These are phyloP conservation scores for Penicillium paradoxum DNA, from an alignment of 495 filamentous ascomycete species.

Conservation along the genomic window DNA sequence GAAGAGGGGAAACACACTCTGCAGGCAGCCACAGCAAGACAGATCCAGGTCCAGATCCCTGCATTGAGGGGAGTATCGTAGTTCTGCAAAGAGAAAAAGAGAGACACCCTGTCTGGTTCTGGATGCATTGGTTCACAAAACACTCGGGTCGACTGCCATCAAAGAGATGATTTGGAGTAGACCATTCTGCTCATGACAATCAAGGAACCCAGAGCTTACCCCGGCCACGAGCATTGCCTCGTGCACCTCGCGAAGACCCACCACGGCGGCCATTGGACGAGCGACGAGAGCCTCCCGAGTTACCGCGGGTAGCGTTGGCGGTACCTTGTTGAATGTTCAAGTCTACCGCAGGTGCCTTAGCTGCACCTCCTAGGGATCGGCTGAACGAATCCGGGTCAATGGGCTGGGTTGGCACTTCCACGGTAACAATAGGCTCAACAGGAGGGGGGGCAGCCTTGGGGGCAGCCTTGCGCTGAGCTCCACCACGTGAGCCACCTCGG, in stretches of 20 bases:
- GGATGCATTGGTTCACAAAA: constrained; percentile 19
- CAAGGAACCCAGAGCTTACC: constrained; percentile 55
- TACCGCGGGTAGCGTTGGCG: constrained; percentile 24
- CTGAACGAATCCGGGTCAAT: constrained; percentile 55
- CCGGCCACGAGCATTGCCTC: constrained; percentile 39
- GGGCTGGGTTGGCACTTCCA: constrained; percentile 46
- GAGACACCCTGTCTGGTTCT: constrained; percentile 20
- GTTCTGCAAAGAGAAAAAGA: constrained; percentile 19
- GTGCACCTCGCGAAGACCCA: constrained; percentile 25
- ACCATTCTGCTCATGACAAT: constrained; percentile 16
- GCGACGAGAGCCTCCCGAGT: constrained; percentile 36
- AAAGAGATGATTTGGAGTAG: constrained; percentile 17
- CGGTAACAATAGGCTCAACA: constrained; percentile 23
- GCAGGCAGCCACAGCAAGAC: constrained; percentile 10
- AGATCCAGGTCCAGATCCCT: constrained; percentile 10
- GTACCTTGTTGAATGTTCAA: constrained; percentile 35
- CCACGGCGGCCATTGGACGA: constrained; percentile 31
- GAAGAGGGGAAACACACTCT: constrained; percentile 13
- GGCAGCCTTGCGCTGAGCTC: constrained; percentile 21
- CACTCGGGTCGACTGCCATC: constrained; percentile 20
- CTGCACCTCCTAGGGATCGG: constrained; percentile 32
- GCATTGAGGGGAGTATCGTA: not conserved
- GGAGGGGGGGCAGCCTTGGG: constrained; percentile 13
- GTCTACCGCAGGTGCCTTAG: constrained; percentile 33
- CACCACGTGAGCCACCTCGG: constrained; percentile 24